Base-by-base conservation (phyloP, 1,284 basidiomycete species). In the Naganishia sp. region DNA sequence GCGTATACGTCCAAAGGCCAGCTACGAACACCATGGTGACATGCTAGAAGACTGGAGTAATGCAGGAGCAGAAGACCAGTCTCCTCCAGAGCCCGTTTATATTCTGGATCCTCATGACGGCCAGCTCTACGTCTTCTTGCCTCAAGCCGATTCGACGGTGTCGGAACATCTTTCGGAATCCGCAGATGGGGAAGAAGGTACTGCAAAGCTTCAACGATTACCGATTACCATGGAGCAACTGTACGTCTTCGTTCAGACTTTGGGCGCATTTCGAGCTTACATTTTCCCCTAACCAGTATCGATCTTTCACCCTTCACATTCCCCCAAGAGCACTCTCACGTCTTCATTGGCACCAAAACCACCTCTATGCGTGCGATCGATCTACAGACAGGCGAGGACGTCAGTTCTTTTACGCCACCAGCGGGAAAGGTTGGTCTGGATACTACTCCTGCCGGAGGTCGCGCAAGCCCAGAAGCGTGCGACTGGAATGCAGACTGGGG, bases 21-120 rank as follows among this genome's bases (percentile, higher is more conserved):
- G 44, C 28, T 61, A 61, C 44, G 46, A n/a, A 25, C 49, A 46
- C 6, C 59, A 43, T 16, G 9, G 6, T 23, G 59, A 52, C 1
- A 33, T 75, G 75, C 16, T 72, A 70, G 54, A 57, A 18, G 31
- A 45, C n/a, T 25, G 44, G 67, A 31, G 5, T 57, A 5, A 63
- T 55, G n/a, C 71, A 70, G n/a, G 73, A 75, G 57, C 49, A 21
- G 48, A 42, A n/a, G 31, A 6, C 11, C 55, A 49, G 42, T 28
- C 36, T 15, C 25, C 55, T 18, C 55, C 43, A 7, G 67, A 65
- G 21, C 63, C 65, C n/a, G 75, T 77, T 55, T 80, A 78, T 65
- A 78, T 80, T 48, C 75, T 80, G 49, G 79, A 80, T 67, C 79
- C 79, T 2, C 72, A 79, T 16, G 77, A 75, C 63, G 79, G 79